Evolutionary conservation across 208 protist genomes (phyloP).

Genomic region (Endotrypanum monterogeii): DNA sequence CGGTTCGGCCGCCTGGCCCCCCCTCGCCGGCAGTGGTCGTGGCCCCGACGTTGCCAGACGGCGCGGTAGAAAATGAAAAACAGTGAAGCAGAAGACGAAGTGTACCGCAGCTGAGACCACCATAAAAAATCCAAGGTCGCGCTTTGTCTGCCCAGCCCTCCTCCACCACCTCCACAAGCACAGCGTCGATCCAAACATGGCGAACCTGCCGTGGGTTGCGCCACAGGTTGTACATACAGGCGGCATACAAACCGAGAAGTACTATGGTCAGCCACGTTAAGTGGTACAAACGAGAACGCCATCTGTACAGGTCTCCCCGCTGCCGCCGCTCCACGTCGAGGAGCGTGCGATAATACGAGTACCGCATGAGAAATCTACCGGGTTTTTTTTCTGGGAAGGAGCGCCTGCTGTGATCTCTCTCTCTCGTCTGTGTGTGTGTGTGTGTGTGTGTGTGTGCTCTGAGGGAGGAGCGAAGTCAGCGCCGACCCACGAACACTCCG

Average conservation of each 20-base stretch:
- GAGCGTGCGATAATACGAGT: constrained; percentile 29
- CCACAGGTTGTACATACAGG: constrained; percentile 32
- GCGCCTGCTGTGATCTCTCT: background rate
- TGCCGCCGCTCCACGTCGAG: constrained; percentile 30
- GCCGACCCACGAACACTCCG: too few relatives aligned
- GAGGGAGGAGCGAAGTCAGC: too few relatives aligned
- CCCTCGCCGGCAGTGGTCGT: background rate
- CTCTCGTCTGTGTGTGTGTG: background rate
- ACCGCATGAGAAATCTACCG: constrained; percentile 14
- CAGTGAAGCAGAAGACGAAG: constrained; percentile 25
- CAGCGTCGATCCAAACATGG: constrained; percentile 69
- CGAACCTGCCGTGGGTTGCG: constrained; percentile 35
- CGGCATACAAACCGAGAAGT: constrained; percentile 14
- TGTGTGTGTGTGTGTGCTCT: too few relatives aligned
- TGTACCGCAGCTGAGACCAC: constrained; percentile 17
- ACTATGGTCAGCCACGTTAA: constrained; percentile 18
- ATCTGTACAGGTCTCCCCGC: constrained; percentile 14
- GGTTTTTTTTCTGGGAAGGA: background rate
- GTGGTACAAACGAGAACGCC: constrained; percentile 15
- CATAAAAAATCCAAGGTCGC: constrained; percentile 19
- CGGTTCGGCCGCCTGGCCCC: background rate
- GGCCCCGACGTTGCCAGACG: background rate
- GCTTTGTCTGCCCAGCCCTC: constrained; percentile 33
- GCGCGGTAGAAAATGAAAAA: background rate
- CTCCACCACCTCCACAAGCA: constrained; percentile 79